Evolutionary conservation across 2,329 filamentous ascomycete species (phyloP).

Genomic region (Trichoderma pleuroti): DNA sequence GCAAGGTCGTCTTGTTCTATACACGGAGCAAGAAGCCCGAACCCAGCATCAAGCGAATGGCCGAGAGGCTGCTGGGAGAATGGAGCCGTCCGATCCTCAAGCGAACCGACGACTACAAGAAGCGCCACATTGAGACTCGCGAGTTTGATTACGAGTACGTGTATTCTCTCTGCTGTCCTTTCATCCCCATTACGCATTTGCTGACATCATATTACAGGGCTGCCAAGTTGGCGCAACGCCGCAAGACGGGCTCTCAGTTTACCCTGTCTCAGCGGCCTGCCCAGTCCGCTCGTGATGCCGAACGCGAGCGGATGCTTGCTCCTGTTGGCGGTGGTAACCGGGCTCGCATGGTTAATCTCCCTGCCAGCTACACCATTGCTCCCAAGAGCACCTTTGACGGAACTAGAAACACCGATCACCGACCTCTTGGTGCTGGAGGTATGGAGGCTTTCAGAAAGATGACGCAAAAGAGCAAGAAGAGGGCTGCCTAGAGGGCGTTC

Average conservation of each 20-base stretch:
- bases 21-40: slow-evolving; percentile 92
- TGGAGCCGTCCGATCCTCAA: slow-evolving; percentile 95
- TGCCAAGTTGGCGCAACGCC: slow-evolving; percentile 50
- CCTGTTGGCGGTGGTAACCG: slow-evolving; percentile 54
- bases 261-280: slow-evolving; percentile 49
- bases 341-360: slow-evolving; percentile 53
- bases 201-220: slow-evolving; percentile 39
- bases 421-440: slow-evolving; percentile 60
- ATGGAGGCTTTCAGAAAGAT: slow-evolving; percentile 64
- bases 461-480: slow-evolving; percentile 61
- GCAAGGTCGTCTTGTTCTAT: slow-evolving; percentile 95
- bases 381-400: slow-evolving; percentile 61
- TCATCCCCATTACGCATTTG: not conserved
- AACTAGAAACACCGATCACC: slow-evolving; percentile 48
- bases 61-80: slow-evolving; percentile 86
- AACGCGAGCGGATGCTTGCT: slow-evolving; percentile 57
- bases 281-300: slow-evolving; percentile 45
- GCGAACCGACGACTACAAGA: slow-evolving; percentile 91
- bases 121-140: slow-evolving; percentile 64
- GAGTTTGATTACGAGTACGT: slow-evolving; percentile 60
- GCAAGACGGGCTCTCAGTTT: slow-evolving; percentile 47
- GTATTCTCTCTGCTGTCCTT: slow-evolving; percentile 29
- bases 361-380: slow-evolving; percentile 57
- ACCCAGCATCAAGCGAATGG: slow-evolving; percentile 84
- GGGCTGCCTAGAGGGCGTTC: slow-evolving; percentile 19